Evolutionary conservation across 805 yeast genomes (phyloP), one percentile per base, ranked within the genome.

Genomic region (Myxozyma kluyveri): DNA sequence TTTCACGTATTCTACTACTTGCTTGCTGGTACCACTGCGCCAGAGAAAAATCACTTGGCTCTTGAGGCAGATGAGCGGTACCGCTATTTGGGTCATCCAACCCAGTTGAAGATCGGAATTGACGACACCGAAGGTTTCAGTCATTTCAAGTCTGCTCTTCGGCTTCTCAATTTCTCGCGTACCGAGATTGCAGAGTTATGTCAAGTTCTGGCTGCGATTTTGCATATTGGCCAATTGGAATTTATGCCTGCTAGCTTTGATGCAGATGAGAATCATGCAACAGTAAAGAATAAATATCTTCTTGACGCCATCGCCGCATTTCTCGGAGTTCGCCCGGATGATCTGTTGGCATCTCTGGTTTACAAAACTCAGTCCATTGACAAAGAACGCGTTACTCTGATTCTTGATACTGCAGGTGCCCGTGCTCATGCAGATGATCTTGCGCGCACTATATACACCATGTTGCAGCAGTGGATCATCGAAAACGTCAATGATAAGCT

Each of bases 1-100:
- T 80, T 77, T 65, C 83, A 80, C 59, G 75, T 79, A 2, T 80
- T 80, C 59, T 80, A 80, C 64, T 80, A 78, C 60, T 72, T 81
- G 47, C 66, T 80, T 18, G 73, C 74, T 49, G 84, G 84, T 1
- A 70, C 72, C 45, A 69, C 74, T n/a, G 63, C 66, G 10, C 61
- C 69, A 5, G 73, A 72, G 41, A 67, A 78, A 19, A 62, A 65
- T 4, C 72, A 71, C 31, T 69, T 78, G 44, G 74, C 71, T 4
- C 68, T 80, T 31, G 65, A 64, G 32, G 49, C 65, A 23, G 54
- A 63, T 21, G 71, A 72, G 48, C 68, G 71, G 26, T 72, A 67
- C 61, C 57, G 71, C 26, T 81, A 78, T 61, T 69, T 79, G 33
- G 76, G 74, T 33, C 72, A 72, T 47, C 69, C 69, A 19, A 62